A percentile compares a stretch with the other conserved stretches of the same genome.
These are phyloP conservation scores for Acanthamoeba healyi DNA, from an alignment of 208 protist genomes.

Conservation along the genomic window DNA sequence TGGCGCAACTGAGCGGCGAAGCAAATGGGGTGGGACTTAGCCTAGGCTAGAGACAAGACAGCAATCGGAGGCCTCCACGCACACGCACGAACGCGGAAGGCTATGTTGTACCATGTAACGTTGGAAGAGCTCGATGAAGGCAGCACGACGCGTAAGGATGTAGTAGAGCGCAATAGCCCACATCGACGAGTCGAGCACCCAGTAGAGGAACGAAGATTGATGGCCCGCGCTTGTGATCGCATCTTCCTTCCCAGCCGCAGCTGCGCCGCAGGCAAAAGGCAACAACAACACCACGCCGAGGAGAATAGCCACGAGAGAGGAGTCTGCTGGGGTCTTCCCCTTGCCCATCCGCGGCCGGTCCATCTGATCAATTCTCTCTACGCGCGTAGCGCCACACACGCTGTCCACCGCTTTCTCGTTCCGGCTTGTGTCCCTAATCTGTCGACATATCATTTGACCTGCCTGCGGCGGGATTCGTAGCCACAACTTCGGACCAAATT, in stretches of 20 bases:
- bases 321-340: background rate
- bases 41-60: background rate
- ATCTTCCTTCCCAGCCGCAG: background rate
- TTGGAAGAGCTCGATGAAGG: constrained; percentile 12
- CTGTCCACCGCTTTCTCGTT: too few relatives aligned
- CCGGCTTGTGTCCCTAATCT: too few relatives aligned
- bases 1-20: background rate
- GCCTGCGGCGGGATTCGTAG: background rate
- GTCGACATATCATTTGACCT: too few relatives aligned
- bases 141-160: constrained; percentile 27
- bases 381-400: background rate
- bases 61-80: too few relatives aligned
- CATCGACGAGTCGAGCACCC: constrained; percentile 40
- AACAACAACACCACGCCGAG: background rate
- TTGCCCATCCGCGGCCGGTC: background rate
- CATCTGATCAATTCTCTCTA: background rate
- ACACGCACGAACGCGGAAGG: too few relatives aligned
- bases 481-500: background rate
- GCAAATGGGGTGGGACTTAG: background rate
- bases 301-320: background rate
- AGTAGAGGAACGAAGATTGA: background rate
- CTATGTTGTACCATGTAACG: background rate
- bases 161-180: constrained; percentile 39
- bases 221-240: too few relatives aligned
- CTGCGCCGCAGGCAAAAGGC: background rate